These are phyloP conservation scores for Ogataea nakhonphanomensis DNA, from an alignment of 805 yeast genomes.

Conservation along the genomic window DNA sequence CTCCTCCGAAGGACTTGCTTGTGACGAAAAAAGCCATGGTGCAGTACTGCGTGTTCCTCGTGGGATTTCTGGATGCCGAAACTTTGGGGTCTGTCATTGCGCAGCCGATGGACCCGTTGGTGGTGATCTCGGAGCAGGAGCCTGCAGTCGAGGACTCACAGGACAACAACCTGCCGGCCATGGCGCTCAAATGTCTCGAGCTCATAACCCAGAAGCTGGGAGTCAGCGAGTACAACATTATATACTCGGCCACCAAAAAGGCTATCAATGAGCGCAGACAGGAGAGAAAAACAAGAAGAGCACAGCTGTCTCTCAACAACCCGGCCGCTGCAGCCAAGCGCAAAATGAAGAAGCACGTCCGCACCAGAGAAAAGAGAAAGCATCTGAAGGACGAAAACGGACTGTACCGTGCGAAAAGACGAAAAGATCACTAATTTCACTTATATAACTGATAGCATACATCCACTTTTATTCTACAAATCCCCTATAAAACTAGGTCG, in stretches of 20 bases:
- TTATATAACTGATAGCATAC: neutral
- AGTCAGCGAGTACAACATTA: constrained; percentile 58
- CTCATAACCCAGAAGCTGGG: constrained; percentile 69
- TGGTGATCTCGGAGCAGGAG: constrained; percentile 34
- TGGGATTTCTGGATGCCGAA: constrained; percentile 44
- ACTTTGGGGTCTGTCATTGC: constrained; percentile 41
- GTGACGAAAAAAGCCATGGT: constrained; percentile 66
- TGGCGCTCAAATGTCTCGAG: constrained; percentile 64
- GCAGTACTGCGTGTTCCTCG: constrained; percentile 63
- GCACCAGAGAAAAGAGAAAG: constrained; percentile 73
- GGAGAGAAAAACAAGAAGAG: constrained; percentile 72
- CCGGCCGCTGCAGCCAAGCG: constrained; percentile 82
- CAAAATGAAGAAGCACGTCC: constrained; percentile 71
- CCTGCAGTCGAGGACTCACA: constrained; percentile 36
- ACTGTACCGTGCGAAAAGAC: constrained; percentile 62
- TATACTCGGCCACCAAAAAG: constrained; percentile 63
- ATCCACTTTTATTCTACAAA: constrained; percentile 3
- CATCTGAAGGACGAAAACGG: constrained; percentile 75
- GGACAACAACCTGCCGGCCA: constrained; percentile 19
- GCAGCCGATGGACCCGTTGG: constrained; percentile 29
- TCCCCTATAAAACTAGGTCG: neutral
- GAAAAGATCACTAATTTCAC: constrained; percentile 25
- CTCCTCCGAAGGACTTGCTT: constrained; percentile 47
- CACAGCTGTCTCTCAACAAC: constrained; percentile 68
- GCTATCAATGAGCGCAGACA: constrained; percentile 58